These are phyloP conservation scores for Candolleomyces aberdarensis DNA, from an alignment of 768 basidiomycete genomes.

Conservation along the genomic window DNA sequence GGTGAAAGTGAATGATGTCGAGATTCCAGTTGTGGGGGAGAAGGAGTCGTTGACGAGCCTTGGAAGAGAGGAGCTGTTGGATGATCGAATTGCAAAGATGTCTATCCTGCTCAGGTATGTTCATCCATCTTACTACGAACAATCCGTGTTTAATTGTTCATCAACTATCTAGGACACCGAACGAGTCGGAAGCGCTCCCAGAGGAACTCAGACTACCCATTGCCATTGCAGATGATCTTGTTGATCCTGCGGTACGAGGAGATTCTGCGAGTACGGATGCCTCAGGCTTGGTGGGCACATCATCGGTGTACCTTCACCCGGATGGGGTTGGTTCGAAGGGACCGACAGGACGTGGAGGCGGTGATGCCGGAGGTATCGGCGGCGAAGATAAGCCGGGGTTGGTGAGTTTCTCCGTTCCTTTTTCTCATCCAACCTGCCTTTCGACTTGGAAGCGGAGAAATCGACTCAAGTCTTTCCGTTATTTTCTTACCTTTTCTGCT, in stretches of 20 bases:
- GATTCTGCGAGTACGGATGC: slow-evolving; percentile 3
- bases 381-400: slow-evolving; percentile 26
- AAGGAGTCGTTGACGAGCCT: slow-evolving; percentile 72
- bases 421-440: not conserved
- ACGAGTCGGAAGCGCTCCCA: slow-evolving; percentile 56
- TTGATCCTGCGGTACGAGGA: slow-evolving; percentile 36
- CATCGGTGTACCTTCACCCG: slow-evolving; percentile 4
- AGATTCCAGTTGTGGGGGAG: slow-evolving; percentile 65
- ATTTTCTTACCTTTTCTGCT: not conserved
- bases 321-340: slow-evolving; percentile 15
- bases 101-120: slow-evolving; percentile 5
- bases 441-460: slow-evolving; percentile 10
- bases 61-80: slow-evolving; percentile 74
- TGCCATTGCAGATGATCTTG: slow-evolving; percentile 56
- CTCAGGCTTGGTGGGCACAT: not conserved
- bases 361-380: slow-evolving; percentile 13
- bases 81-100: slow-evolving; percentile 48
- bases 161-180: slow-evolving; percentile 39
- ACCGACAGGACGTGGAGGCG: slow-evolving; percentile 15
- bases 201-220: slow-evolving; percentile 58
- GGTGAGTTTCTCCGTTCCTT: slow-evolving; percentile 12
- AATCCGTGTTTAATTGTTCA: not conserved
- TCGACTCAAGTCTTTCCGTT: not conserved
- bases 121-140: not conserved
- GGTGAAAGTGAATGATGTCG: slow-evolving; percentile 41